phyloP scores from a whole-genome alignment of 495 filamentous ascomycete species.

The Trichoderma parareesei region DNA sequence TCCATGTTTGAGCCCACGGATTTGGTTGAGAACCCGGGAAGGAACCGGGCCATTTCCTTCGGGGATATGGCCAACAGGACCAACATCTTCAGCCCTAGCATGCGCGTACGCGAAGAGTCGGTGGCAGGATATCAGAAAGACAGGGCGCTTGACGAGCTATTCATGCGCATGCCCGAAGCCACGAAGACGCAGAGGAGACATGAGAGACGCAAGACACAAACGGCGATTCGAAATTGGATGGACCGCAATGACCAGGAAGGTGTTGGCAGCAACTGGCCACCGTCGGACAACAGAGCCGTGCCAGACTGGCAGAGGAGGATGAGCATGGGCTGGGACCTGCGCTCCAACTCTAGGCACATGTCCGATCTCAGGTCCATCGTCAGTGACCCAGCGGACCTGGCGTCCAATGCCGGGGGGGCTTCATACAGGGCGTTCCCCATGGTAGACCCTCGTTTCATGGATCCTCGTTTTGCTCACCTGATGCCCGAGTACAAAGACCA shows the following conservation, averaged over 20 bases:
- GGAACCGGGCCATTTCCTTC: slow-evolving; percentile 43
- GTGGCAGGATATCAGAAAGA: slow-evolving; percentile 82
- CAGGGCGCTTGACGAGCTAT: slow-evolving; percentile 85
- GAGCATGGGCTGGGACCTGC: slow-evolving; percentile 35
- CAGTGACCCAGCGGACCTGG: slow-evolving; percentile 47
- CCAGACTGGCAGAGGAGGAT: slow-evolving; percentile 30
- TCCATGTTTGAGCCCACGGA: slow-evolving; percentile 70
- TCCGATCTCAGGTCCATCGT: slow-evolving; percentile 44
- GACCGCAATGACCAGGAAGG: slow-evolving; percentile 58
- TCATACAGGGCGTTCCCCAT: background rate
- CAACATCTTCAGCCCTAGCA: slow-evolving; percentile 58
- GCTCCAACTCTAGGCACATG: slow-evolving; percentile 31
- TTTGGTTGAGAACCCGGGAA: slow-evolving; percentile 44
- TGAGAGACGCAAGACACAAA: slow-evolving; percentile 58
- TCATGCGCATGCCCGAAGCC: slow-evolving; percentile 48
- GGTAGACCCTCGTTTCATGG: background rate
- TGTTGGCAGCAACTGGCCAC: slow-evolving; percentile 44
- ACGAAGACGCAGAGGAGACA: slow-evolving; percentile 41
- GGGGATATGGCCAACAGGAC: slow-evolving; percentile 39
- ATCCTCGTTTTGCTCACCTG: slow-evolving; percentile 19
- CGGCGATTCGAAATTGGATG: slow-evolving; percentile 81
- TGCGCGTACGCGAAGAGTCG: slow-evolving; percentile 70
- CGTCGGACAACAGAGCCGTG: slow-evolving; percentile 33
- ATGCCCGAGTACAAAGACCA: slow-evolving; percentile 35
- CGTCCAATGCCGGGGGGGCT: slow-evolving; percentile 28